Conservation (phyloP, 73 alveolate species). For the Paramecium sexaurelia region DNA sequence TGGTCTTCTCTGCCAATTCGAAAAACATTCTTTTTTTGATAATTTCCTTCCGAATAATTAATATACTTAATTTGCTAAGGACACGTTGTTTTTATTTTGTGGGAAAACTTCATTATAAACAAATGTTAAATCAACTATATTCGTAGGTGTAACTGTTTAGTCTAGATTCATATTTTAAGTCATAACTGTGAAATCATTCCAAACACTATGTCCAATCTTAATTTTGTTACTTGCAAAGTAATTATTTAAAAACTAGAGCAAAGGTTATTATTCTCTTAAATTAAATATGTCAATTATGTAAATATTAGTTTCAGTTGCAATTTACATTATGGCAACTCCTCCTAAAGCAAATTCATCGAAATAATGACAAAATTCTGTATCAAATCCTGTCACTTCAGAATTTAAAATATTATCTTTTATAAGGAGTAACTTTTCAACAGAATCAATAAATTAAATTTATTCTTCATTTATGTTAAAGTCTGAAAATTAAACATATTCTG, state of each 20-base stretch:
- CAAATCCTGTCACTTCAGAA: not conserved
- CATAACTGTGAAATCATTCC: conserved; percentile 26
- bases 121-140: not conserved
- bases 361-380: conserved; percentile 46
- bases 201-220: conserved; percentile 39
- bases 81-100: not conserved
- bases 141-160: not conserved
- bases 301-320: not conserved
- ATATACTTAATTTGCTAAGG: conserved; percentile 21
- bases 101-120: not conserved
- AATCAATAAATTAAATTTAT: not conserved
- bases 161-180: not conserved
- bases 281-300: not conserved
- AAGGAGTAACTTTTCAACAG: not conserved
- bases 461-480: not conserved
- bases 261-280: not conserved
- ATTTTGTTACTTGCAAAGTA: not conserved
- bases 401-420: not conserved
- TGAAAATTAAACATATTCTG: not conserved
- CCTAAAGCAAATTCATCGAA: conserved; percentile 28
- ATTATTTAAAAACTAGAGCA: not conserved
- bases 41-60: conserved; percentile 55
- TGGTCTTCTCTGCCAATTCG: conserved; percentile 95
- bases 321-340: conserved; percentile 29
- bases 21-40: conserved; percentile 88